Base-by-base conservation (phyloP, 805 yeast species). In the Phaffomyces antillensis region DNA sequence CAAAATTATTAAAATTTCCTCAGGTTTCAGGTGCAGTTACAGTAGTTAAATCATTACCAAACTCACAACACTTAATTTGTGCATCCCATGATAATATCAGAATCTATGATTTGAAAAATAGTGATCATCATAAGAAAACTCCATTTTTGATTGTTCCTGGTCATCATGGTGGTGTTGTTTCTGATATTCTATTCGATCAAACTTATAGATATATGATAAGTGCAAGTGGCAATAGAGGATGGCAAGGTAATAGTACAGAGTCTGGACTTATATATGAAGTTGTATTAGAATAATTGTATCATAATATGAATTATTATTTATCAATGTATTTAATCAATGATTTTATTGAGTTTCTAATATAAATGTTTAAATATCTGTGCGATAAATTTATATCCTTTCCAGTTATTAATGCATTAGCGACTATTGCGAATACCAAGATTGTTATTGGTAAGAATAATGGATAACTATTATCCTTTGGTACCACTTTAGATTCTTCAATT, bases 91-190 rank as follows among this genome's bases (percentile, higher is more conserved):
- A 93, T 60, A 93, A 93, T 58, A 81, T 93, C 33, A 72, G 99
- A 55, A 66, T 93, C 26, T 93, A 88, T 65, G 95, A 93, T 58
- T 70, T 89, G 47, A 64, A 72, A 51, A 56, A 75, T 42, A 63
- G 73, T 48, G 68, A 69, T 33, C 64, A 62, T 30, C 50, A 58
- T 17, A 72, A 59, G 42, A 61, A 60, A 15, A 57, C 63, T 1
- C 97, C 97, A 16, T 93, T 91, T 59, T 73, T 83, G 61, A 90
- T 95, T 54, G 75, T 93, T 11, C 96, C 99, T 0, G 98, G 99
- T 1, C 98, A 93, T 62, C 96, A 87, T 58, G 98, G 99, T 40
- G 96, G 97, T 25, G 77, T 79, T 3, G 68, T 93, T 31, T 84
- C 95, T 40, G 79, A 80, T 42, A 67, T 93, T 50, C 71, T 77